Base-by-base conservation (phyloP, 2,329 filamentous ascomycete genomes). In the Diplodia intermedia region DNA sequence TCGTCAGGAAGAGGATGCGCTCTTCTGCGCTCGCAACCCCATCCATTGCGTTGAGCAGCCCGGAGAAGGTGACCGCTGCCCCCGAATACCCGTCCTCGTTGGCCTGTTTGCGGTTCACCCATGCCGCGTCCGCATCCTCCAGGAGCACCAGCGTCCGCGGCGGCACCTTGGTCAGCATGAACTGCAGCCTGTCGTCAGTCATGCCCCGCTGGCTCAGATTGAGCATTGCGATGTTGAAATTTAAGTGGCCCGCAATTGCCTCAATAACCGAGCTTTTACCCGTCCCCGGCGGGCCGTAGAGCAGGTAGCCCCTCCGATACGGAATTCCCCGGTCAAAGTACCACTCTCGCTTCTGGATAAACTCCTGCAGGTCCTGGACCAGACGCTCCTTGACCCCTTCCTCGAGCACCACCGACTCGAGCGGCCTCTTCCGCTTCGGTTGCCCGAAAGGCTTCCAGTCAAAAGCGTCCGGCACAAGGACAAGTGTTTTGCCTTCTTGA, bases 181-280 rank as follows among this genome's bases (percentile, higher is more conserved):
- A 91, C 29, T 94, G 94, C 66, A 97, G 82, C 72, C 94, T 89
- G 76, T 97, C 92, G 73, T 97, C 94, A 2, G 93, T 97, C 76
- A 97, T 86, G 18, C 94, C 94, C 66, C 92, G 86, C 81, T 97
- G 92, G 79, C 91, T 95, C 36, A 97, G 86, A 73, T 97, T 97
- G 71, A 97, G 85, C 81, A 97, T 94, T 65, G 94, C 93, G 72
- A 97, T 95, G 73, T 92, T 92, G 78, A 94, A 97, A 77, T 97
- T 92, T 68, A 97, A 81, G 75, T 95, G 90, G n/a, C 93, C 94
- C 0, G 95, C 95, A 52, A 99, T 82, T 0, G 95, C 94, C 79
- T 97, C 93, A 70, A 99, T 97, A 73, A 99, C 98, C 0, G 93
- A 97, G 69, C 91, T 97, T 82, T 97, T 98, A 43, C 93, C 96